Evolutionary conservation across 257 asterid genomes (phyloP), one percentile per base, ranked within the genome.

Genomic region (Marsdenia floribunda): DNA sequence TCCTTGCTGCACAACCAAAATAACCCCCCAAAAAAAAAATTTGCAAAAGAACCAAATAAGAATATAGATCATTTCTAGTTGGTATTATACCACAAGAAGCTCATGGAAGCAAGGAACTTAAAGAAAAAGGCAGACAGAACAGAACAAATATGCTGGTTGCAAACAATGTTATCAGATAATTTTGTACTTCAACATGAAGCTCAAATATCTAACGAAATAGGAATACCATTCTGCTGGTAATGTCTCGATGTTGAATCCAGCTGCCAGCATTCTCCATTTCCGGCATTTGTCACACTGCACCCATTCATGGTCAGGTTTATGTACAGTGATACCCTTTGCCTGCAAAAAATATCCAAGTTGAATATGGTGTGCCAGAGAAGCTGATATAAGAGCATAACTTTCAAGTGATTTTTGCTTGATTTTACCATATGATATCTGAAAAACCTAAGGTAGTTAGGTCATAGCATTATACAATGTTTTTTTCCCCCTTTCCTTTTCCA

Each of bases 261-360:
- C 44, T 75, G n/a, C 79, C 74, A 91, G 66, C 84, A 76, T 82
- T 79, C 96, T 87, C 97, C 97, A 91, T 78, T 91, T 91, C 76
- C 97, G 85, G 83, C 97, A 91, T 83, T 90, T 88, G 85, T 90
- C 87, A 73, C 97, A 91, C 79, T 88, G 96, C 73, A 91, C 94
- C 97, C 97, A 91, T 46, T 91, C 96, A 52, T 87, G 71, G 79
- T 91, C 97, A 38, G 96, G 94, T 76, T 88, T 90, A 73, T 71
- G 75, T 33, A 72, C 67, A 50, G 87, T 79, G 71, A 71, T 81
- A 40, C 87, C 82, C 78, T 72, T 87, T 69, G 71, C 77, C 97
- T 91, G 86, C 75, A 77, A 46, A 63, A 76, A 68, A 79, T 74
- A 72, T 26, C 50, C 71, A 68, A 74, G 53, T 81, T 52, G 75